Base-by-base conservation (phyloP, 2,329 filamentous ascomycete genomes). In the Ophiostoma perfectum region DNA sequence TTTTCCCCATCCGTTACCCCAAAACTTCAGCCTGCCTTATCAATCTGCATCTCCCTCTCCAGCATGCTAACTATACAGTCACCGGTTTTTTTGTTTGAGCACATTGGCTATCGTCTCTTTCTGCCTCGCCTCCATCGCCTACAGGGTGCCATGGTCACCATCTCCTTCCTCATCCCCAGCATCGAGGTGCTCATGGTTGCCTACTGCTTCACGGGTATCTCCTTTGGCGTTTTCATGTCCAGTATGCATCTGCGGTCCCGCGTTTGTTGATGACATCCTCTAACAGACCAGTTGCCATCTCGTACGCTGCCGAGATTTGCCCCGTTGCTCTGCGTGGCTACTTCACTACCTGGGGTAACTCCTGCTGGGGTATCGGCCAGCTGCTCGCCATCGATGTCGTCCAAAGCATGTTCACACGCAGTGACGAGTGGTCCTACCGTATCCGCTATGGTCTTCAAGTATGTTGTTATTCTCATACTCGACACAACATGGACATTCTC, bases 131-230 rank as follows among this genome's bases (percentile, higher is more conserved):
- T 41, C 49, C 3, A 14, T 68, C 12, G 27, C 55, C 52, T 65
- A 62, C 78, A 79, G 4, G 79, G 76, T 0, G 78, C 81, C 12
- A 74, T 80, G 41, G 41, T 62, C 6, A 18, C 44, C 36, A 49
- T 68, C 49, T 66, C 55, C 65, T 42, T 66, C 55, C 66, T 42
- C 8, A 64, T 64, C 2, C 18, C 39, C 4, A 52, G 18, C 52
- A 47, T 68, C 44, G 42, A 49, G 36, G 55, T 68, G 12, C 52
- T 68, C 4, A 39, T 66, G 47, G 64, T 66, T 3, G 67, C 52
- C n/a, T 63, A 68, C 9, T 52, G 27, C 16, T 41, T 68, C 11
- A 11, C 52, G 1, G 67, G 67, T 5, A 42, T 68, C n/a, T 36
- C 42, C 42, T 68, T 64, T 39, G 67, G 67, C 47, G 67, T 66